phyloP scores from a whole-genome alignment of 805 yeast species.

The Suhomyces sp. region DNA sequence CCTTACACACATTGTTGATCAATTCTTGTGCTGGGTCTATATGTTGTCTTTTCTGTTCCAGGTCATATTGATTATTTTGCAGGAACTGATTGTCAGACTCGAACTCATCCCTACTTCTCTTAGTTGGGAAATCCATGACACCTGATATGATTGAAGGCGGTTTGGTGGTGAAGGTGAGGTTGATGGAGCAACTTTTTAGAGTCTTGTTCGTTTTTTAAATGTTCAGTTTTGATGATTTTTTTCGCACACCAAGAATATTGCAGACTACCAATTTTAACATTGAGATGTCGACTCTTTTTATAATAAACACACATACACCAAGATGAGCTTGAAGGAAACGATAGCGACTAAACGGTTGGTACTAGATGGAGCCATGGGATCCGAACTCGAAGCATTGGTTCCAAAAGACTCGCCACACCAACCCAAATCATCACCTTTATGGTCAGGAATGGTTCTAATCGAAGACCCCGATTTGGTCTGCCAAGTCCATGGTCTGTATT shows the following conservation, averaged over 20 bases:
- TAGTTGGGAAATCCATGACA: constrained; percentile 17
- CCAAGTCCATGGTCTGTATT: constrained; percentile 50
- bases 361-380: constrained; percentile 17
- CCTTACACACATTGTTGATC: constrained; percentile 44
- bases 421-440: constrained; percentile 42
- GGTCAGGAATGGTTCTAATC: constrained; percentile 60
- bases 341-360: constrained; percentile 6
- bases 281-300: too few species aligned
- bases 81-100: constrained; percentile 17
- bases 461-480: constrained; percentile 43
- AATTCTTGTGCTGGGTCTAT: constrained; percentile 42
- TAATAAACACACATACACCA: too few species aligned
- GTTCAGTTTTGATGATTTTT: too few species aligned
- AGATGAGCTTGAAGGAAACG: too few species aligned
- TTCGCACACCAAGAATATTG: too few species aligned
- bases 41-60: constrained; percentile 37
- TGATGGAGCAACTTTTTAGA: too few species aligned
- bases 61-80: constrained; percentile 11
- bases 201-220: constrained; percentile 1
- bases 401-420: constrained; percentile 16
- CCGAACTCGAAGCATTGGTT: constrained; percentile 18
- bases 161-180: constrained; percentile 4
- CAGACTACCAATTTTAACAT: too few species aligned
- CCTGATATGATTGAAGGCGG: too few species aligned
- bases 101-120: constrained; percentile 33